These are phyloP conservation scores for Komagataella pastoris DNA, from an alignment of 805 yeast genomes.

Conservation along the genomic window DNA sequence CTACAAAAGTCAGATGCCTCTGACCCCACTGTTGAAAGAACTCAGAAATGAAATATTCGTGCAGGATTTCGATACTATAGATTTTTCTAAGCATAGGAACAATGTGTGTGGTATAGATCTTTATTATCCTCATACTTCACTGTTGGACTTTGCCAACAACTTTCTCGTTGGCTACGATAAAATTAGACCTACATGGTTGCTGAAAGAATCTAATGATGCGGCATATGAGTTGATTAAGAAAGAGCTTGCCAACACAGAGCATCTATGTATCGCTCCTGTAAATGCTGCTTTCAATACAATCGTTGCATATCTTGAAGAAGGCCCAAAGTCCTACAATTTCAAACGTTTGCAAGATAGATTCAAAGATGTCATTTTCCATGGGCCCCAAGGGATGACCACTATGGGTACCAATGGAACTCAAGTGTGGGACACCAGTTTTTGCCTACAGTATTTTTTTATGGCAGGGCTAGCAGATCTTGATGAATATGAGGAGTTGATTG, in stretches of 20 bases:
- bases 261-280: slow-evolving; percentile 87
- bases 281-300: slow-evolving; percentile 75
- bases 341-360: slow-evolving; percentile 40
- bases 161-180: slow-evolving; percentile 53
- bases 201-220: slow-evolving; percentile 31
- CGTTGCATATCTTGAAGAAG: slow-evolving; percentile 60
- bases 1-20: slow-evolving; percentile 35
- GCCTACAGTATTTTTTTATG: slow-evolving; percentile 66
- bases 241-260: slow-evolving; percentile 68
- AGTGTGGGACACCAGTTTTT: slow-evolving; percentile 93
- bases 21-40: slow-evolving; percentile 49
- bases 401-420: slow-evolving; percentile 98
- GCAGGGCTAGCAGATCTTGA: slow-evolving; percentile 69
- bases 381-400: slow-evolving; percentile 82
- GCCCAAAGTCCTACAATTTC: slow-evolving; percentile 50
- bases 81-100: slow-evolving; percentile 62
- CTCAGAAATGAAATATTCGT: slow-evolving; percentile 74
- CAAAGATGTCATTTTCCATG: slow-evolving; percentile 69
- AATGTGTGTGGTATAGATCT: slow-evolving; percentile 85
- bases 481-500: slow-evolving; percentile 49
- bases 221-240: slow-evolving; percentile 56
- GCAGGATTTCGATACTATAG: slow-evolving; percentile 47
- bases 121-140: slow-evolving; percentile 79
- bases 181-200: slow-evolving; percentile 67
- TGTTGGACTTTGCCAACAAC: slow-evolving; percentile 51